Evolutionary conservation across 2,329 filamentous ascomycete species (phyloP).

Genomic region (Claviceps citrina): DNA sequence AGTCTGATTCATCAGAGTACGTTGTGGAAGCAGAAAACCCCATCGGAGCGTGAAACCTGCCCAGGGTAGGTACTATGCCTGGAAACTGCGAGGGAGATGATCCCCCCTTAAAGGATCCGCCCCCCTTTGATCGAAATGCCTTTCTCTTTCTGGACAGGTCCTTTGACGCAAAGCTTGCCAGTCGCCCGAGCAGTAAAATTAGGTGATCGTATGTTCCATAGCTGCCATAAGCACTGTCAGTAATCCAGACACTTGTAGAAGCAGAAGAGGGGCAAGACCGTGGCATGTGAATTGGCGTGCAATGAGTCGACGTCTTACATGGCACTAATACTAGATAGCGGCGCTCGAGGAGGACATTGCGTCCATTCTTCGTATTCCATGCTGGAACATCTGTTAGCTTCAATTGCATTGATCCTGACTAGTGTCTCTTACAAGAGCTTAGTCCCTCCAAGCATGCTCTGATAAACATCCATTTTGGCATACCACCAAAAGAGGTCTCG

Average conservation of each 20-base stretch:
- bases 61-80: conserved; percentile 39
- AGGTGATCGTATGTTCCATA: conserved; percentile 85
- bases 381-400: conserved; percentile 28
- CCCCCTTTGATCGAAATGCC: conserved; percentile 25
- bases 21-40: conserved; percentile 38
- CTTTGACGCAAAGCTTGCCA: conserved; percentile 61
- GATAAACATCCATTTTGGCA: conserved; percentile 82
- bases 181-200: conserved; percentile 62
- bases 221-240: conserved; percentile 26
- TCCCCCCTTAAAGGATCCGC: conserved; percentile 13
- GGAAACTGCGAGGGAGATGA: conserved; percentile 31
- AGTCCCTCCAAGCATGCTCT: conserved; percentile 77
- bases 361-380: conserved; percentile 69
- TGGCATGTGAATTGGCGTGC: background rate
- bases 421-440: conserved; percentile 48
- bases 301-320: conserved; percentile 32
- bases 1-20: conserved; percentile 27
- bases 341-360: conserved; percentile 75
- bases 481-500: conserved; percentile 94
- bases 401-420: background rate
- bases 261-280: background rate
- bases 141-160: conserved; percentile 68
- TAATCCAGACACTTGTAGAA: too few species aligned
- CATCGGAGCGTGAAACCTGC: conserved; percentile 33
- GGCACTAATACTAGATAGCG: conserved; percentile 60